Base-by-base conservation (phyloP, 2,329 filamentous ascomycete genomes). In the Fusarium piperis region DNA sequence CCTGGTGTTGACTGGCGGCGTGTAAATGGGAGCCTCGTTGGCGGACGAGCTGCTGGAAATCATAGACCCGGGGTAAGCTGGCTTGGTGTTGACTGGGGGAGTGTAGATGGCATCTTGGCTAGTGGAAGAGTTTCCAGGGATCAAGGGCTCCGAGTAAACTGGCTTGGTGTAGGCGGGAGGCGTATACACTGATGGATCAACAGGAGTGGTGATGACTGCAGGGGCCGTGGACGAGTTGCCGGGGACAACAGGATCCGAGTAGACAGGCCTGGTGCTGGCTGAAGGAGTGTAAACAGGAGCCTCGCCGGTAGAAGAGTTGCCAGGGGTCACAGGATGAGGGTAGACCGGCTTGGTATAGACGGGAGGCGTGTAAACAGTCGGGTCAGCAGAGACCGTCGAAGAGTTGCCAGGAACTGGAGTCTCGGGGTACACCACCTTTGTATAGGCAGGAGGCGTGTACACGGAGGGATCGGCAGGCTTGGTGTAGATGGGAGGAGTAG, bases 361-460 rank as follows among this genome's bases (percentile, higher is more conserved):
- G 11, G 68, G 68, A 16, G 59, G 62, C 3, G 68, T 48, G 23
- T 68, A 65, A 10, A 48, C n/a, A 5, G 63, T 39, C 6, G 60
- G 57, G 6, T 66, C 28, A 11, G 33, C 48, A 5, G 33, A 26
- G 11, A 35, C n/a, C 5, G 23, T 20, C 20, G 59, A 51, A 26
- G 56, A 66, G 13, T 72, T 72, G 4, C 56, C 36, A 46, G 39
- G 20, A 3, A 38, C 11, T 15, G 35, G 41, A 44, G 66, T 55
- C 10, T 39, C 32, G 3, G 51, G 28, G 38, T 63, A 57, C 6
- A 23, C 30, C 11, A 44, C 48, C 59, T 59, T 67, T 10, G 70
- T 72, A 53, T 72, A 64, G 26, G 41, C 56, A 4, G 70, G 69
- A 16, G 44, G 63, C 16, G 68, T 64, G 38, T 71, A 71, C 12